phyloP scores from a whole-genome alignment of 768 basidiomycete genomes.

The Auricularia cornea region DNA sequence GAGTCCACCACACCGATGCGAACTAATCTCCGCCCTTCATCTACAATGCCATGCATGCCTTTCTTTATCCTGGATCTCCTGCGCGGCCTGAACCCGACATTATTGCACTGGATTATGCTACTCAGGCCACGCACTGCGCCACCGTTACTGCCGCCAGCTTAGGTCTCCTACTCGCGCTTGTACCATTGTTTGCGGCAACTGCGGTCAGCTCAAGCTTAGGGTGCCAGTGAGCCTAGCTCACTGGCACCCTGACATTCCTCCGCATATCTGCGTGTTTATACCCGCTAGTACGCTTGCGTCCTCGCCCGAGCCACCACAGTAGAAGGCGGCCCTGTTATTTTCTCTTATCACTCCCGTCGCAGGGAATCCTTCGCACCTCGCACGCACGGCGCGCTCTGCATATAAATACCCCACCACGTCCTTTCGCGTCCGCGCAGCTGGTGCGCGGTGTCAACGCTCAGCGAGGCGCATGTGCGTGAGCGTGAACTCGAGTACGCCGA shows the following conservation, averaged over 20 bases:
- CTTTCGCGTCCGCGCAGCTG: constrained; percentile 95
- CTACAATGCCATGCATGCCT: constrained; percentile 77
- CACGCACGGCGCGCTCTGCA: constrained; percentile 95
- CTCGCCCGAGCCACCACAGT: constrained; percentile 63
- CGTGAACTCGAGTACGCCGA: constrained; percentile 82
- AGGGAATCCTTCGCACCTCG: constrained; percentile 87
- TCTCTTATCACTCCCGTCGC: constrained; percentile 76
- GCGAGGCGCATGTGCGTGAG: constrained; percentile 82
- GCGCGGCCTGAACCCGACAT: no score
- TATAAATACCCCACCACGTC: constrained; percentile 95
- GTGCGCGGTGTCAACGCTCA: constrained; percentile 66
- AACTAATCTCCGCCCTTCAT: constrained; percentile 92
- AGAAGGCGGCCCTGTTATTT: constrained; percentile 62
- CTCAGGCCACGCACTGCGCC: no score
- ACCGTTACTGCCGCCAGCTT: no score
- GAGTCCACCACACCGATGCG: constrained; percentile 92
- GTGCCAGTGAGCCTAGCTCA: constrained; percentile 49
- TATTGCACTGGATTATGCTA: no score
- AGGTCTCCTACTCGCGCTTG: no score
- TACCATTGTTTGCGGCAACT: no score
- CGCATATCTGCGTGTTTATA: constrained; percentile 76
- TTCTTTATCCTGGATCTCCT: constrained; percentile 93
- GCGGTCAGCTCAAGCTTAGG: constrained; percentile 13
- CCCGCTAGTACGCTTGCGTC: constrained; percentile 75
- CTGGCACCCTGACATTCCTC: constrained; percentile 47